A percentile compares a stretch with the other conserved stretches of the same genome.
phyloP scores from a whole-genome alignment of 768 basidiomycete genomes.

The Asterophora parasitica region DNA sequence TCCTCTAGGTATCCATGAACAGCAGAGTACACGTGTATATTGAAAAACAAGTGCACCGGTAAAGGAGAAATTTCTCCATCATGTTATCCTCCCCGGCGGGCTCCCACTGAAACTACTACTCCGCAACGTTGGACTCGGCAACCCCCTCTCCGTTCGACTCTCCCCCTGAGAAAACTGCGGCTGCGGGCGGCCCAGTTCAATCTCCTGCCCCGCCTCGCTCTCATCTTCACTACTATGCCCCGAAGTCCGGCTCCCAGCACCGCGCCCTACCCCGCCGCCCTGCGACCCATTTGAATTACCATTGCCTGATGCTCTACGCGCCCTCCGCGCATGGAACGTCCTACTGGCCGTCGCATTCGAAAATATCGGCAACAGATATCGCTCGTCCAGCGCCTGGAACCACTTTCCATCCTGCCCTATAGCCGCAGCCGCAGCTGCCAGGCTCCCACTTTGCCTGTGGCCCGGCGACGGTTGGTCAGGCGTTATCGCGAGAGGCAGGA shows the following conservation, averaged over 20 bases:
- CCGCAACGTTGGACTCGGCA: constrained; percentile 60
- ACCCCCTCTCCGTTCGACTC: constrained; percentile 57
- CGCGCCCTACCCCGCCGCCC: constrained; percentile 28
- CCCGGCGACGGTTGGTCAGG: constrained; percentile 25
- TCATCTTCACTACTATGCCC: constrained; percentile 36
- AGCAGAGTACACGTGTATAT: neutral
- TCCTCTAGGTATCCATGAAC: neutral
- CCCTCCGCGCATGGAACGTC: constrained; percentile 76
- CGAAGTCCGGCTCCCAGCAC: constrained; percentile 25
- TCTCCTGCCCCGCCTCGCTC: constrained; percentile 33
- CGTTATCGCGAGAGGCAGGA: constrained; percentile 69
- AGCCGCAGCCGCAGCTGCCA: constrained; percentile 15
- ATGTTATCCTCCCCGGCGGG: constrained; percentile 13
- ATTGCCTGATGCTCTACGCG: constrained; percentile 36
- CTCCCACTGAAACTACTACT: constrained; percentile 16
- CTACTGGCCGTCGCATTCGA: constrained; percentile 88
- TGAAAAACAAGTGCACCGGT: constrained; percentile 1
- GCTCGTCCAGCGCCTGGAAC: constrained; percentile 94
- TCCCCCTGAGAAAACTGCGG: constrained; percentile 33
- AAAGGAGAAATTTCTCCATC: constrained; percentile 3
- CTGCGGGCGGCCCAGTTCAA: constrained; percentile 34
- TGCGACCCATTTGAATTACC: constrained; percentile 21
- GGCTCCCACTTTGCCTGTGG: constrained; percentile 15
- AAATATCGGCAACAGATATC: constrained; percentile 89
- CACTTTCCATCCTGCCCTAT: constrained; percentile 78